Evolutionary conservation across 768 basidiomycete species (phyloP).

Genomic region (Serendipita sp.): DNA sequence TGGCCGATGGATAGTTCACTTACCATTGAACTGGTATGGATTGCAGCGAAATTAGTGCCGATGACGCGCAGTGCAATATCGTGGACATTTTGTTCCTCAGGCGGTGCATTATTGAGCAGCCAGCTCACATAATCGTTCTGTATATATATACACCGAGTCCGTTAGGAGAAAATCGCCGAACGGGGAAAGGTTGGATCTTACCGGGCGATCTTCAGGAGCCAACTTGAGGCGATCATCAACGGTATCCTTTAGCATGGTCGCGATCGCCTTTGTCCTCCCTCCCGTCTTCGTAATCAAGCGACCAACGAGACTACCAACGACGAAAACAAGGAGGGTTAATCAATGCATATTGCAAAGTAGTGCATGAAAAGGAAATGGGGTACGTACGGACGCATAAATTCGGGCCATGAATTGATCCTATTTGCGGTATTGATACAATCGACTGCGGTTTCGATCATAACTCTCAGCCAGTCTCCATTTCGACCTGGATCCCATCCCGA

Average conservation of each 20-base stretch:
- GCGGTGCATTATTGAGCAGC: slow-evolving; percentile 27
- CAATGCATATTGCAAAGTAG: no score
- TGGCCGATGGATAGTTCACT: slow-evolving; percentile 8
- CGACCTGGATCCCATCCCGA: neutral
- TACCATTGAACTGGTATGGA: slow-evolving; percentile 29
- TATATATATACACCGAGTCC: no score
- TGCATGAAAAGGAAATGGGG: no score
- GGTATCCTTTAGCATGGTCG: neutral
- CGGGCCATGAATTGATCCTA: neutral
- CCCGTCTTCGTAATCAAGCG: no score
- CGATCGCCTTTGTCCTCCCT: neutral
- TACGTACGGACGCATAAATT: neutral
- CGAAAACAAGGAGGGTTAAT: no score
- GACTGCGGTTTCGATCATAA: neutral
- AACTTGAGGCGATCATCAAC: neutral
- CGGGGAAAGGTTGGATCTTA: neutral
- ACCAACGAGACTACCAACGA: no score
- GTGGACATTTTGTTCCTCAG: slow-evolving; percentile 19
- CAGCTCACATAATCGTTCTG: slow-evolving; percentile 34
- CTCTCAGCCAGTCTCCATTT: neutral
- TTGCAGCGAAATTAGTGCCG: slow-evolving; percentile 27
- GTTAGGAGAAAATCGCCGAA: no score
- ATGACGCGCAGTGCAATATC: slow-evolving; percentile 22
- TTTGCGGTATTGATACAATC: neutral
- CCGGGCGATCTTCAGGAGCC: neutral